phyloP scores from a whole-genome alignment of 2,329 filamentous ascomycete species.

The Epichloe baconii region DNA sequence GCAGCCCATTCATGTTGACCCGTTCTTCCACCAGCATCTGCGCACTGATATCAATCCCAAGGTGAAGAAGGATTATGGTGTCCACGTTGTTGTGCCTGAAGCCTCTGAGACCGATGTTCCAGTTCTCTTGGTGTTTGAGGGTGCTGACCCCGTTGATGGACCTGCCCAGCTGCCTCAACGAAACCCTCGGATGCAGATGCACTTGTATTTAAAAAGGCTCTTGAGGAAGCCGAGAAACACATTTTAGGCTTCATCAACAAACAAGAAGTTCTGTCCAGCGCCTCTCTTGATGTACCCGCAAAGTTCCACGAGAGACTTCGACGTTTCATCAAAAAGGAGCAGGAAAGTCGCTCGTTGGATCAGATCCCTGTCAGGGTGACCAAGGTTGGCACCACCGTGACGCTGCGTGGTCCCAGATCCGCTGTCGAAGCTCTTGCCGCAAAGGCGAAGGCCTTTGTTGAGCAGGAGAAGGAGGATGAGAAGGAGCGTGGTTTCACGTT shows the following conservation, averaged over 20 bases:
- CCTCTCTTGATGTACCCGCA: slow-evolving; percentile 42
- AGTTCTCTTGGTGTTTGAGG: slow-evolving; percentile 64
- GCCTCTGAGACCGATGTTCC: slow-evolving; percentile 44
- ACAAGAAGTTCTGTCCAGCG: slow-evolving; percentile 41
- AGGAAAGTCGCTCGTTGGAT: slow-evolving; percentile 40
- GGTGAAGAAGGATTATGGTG: slow-evolving; percentile 56
- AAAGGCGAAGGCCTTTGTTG: slow-evolving; percentile 68
- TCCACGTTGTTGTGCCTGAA: slow-evolving; percentile 61
- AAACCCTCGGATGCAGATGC: slow-evolving; percentile 38
- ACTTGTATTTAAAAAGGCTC: slow-evolving; percentile 38
- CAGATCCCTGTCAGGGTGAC: slow-evolving; percentile 49
- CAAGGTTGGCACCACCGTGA: slow-evolving; percentile 47
- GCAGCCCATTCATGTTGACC: slow-evolving; percentile 53
- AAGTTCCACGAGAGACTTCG: slow-evolving; percentile 53
- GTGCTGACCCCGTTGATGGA: slow-evolving; percentile 33
- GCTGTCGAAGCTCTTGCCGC: slow-evolving; percentile 57
- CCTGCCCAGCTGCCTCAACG: slow-evolving; percentile 40
- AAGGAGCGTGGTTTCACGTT: slow-evolving; percentile 81
- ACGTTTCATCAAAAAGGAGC: slow-evolving; percentile 52
- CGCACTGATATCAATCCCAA: slow-evolving; percentile 48
- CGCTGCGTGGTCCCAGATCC: slow-evolving; percentile 62
- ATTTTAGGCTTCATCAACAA: slow-evolving; percentile 44
- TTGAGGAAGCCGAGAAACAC: slow-evolving; percentile 43
- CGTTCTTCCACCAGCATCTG: slow-evolving; percentile 67
- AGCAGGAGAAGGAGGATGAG: slow-evolving; percentile 83